Evolutionary conservation across 768 basidiomycete genomes (phyloP).

Genomic region (Boletus eberwhitei): DNA sequence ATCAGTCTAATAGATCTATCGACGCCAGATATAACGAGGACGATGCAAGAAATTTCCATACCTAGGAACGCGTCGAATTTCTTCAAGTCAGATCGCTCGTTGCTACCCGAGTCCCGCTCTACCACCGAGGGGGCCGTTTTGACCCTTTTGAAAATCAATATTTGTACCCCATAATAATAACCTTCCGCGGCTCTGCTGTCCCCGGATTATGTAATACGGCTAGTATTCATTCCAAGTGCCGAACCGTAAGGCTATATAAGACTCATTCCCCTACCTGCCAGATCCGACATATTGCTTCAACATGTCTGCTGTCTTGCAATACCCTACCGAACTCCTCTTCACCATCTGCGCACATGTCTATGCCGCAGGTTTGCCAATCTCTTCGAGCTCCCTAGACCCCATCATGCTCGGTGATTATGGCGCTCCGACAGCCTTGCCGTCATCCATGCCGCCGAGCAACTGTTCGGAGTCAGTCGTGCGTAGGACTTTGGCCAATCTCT

Average conservation of each 20-base stretch:
- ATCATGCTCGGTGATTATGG: conserved; percentile 43
- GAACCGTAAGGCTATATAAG: conserved; percentile 9
- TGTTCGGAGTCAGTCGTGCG: conserved; percentile 69
- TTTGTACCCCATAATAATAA: no score
- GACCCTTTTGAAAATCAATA: no score
- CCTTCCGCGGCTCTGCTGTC: no score
- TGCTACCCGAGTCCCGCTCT: no score
- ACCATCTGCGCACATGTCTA: conserved; percentile 73
- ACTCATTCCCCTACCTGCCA: not conserved
- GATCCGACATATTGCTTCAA: not conserved
- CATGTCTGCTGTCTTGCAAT: conserved; percentile 39
- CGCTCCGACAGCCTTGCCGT: conserved; percentile 61
- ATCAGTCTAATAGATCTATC: no score
- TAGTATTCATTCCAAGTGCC: not conserved
- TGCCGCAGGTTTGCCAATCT: conserved; percentile 55
- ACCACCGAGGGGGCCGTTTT: no score
- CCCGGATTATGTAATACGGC: no score
- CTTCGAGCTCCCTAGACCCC: conserved; percentile 65
- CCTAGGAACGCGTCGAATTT: no score
- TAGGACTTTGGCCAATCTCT: conserved; percentile 64
- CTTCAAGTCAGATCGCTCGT: no score
- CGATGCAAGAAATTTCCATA: no score
- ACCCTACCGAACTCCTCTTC: conserved; percentile 70
- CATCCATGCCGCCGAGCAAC: conserved; percentile 66
- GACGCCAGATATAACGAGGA: no score